A percentile compares a stretch with the other conserved stretches of the same genome.
Evolutionary conservation across 1,139 yeast genomes (phyloP).

Genomic region (Kodamaea alishanica): DNA sequence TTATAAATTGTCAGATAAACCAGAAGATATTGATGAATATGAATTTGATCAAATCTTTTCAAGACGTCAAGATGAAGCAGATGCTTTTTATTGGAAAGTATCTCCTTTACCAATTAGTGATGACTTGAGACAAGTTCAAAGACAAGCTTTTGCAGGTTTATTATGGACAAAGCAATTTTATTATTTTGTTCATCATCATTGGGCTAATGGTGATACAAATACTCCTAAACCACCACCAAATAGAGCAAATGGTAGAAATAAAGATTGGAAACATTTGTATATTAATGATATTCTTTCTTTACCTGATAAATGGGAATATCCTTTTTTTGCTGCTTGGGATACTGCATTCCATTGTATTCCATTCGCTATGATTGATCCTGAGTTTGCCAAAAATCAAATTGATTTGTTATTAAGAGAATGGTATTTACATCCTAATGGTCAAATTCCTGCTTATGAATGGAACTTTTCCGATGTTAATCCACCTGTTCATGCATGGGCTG

Average conservation of each 20-base stretch:
- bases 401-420: constrained; percentile 89
- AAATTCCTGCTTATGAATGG: constrained; percentile 97
- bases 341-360: constrained; percentile 96
- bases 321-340: constrained; percentile 97
- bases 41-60: constrained; percentile 72
- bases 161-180: constrained; percentile 95
- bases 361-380: constrained; percentile 91
- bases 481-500: constrained; percentile 98
- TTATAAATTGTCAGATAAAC: constrained; percentile 57
- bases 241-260: constrained; percentile 78
- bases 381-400: constrained; percentile 85
- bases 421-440: constrained; percentile 99
- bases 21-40: constrained; percentile 67
- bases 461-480: constrained; percentile 94
- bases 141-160: constrained; percentile 94
- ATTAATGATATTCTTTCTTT: constrained; percentile 84
- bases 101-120: constrained; percentile 85
- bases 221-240: constrained; percentile 75
- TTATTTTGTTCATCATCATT: constrained; percentile 79
- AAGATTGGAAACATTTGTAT: constrained; percentile 87
- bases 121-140: constrained; percentile 77
- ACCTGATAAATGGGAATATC: constrained; percentile 98
- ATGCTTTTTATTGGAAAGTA: constrained; percentile 87
- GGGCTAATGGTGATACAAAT: constrained; percentile 87
- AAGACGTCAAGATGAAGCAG: constrained; percentile 84